Evolutionary conservation across 768 basidiomycete genomes (phyloP), one percentile per base, ranked within the genome.

Genomic region (Trametes maxima): DNA sequence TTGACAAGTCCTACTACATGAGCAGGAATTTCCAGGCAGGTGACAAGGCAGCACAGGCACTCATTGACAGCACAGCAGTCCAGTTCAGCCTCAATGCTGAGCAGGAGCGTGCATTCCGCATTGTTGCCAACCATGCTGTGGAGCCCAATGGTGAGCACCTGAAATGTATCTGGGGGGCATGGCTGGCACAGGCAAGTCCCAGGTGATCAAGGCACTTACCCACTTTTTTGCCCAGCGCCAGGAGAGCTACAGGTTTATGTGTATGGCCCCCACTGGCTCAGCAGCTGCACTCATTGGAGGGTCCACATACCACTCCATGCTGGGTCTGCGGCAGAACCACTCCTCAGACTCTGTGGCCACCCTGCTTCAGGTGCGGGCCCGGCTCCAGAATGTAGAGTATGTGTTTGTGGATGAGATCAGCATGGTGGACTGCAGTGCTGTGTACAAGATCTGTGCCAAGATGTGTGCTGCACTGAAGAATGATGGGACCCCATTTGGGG

Each of bases 381-480:
- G 28, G 19, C 35, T 59, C 17, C 42, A 64, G 22, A 71, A 75
- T 19, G 74, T 78, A 11, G 67, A 77, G 0, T 78, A 78, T 64
- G 63, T 78, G 10, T 76, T 80, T 44, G 59, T 79, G 17, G 76
- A 79, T 68, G 77, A 80, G 54, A 67, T 79, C 0, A 79, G 77
- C 1, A 80, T 80, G 78, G 46, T 80, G 5, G 65, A 70, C 2
- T 73, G 72, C 62, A 13, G 37, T 3, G 69, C 51, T 52, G 64
- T 71, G 67, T 75, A 70, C 49, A 62, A 33, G 16, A 75, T 72
- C 7, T 69, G 58, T 67, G 60, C 59, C 3, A 57, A 63, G 21
- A 54, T 77, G 3, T 50, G 65, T n/a, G 55, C 62, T 24, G 65
- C 68, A 10, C 21, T 60, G 11, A 62, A 64, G 28, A 47, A 59